Base-by-base conservation (phyloP, 2,329 filamentous ascomycete genomes). In the Aureobasidium sp. region DNA sequence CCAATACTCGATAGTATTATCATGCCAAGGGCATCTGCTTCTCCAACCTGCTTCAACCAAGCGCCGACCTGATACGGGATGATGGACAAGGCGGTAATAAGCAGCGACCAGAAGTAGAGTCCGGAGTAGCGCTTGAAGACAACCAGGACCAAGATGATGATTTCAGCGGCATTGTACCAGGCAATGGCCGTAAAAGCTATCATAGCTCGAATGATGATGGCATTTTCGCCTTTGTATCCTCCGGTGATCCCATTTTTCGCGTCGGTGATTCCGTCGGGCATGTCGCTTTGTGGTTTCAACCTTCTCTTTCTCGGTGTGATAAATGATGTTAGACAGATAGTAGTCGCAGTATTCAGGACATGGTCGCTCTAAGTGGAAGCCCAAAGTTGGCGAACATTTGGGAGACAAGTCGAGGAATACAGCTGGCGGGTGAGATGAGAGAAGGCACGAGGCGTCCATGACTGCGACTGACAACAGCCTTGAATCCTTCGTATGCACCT, bases 1-100 rank as follows among this genome's bases (percentile, higher is more conserved):
- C 82, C 84, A 61, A 86, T 64, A n/a, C 75, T 76, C 27, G 81
- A 70, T 5, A 81, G 65, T 5, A 77, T 76, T 4, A 76, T 72
- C 1, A 74, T 72, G 3, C 74, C 72, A 62, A 74, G 72, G 0
- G 62, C 48, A 25, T 61, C 25, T 8, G 15, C 41, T 9, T 75
- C 72, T 22, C 74, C 61, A 49, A 72, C 70, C 55, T 74, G 71
- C 65, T 80, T 81, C 60, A 80, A 69, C 41, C 80, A 63, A 65
- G 81, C 81, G 1, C 79, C 81, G 0, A 77, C 66, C 12, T 74
- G 69, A 64, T 82, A 81, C 0, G 77, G 77, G 12, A 80, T 70
- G 45, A 81, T 77, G 9, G 77, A 77, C 11, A 75, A 66, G 1
- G 75, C 74, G 0, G 78, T 70, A 27, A 78, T 66, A 22, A 81